Percentiles rank a stretch among this genome's conserved stretches.
Evolutionary conservation across 805 yeast species (phyloP).

Genomic region (Sungouiozyma ichnusensis): DNA sequence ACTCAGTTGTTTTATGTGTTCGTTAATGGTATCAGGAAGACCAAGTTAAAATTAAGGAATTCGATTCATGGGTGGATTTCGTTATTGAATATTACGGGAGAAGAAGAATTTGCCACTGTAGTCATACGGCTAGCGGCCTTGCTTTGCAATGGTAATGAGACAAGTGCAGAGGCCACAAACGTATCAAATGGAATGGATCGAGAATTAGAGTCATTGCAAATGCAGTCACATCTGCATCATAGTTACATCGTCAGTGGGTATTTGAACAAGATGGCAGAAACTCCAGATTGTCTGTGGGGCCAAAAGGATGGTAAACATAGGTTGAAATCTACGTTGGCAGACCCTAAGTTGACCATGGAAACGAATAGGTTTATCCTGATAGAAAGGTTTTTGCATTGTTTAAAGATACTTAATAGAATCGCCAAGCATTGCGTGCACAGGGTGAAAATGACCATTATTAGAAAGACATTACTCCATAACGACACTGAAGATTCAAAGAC

Average conservation of each 20-base stretch:
- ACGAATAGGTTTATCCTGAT: not conserved
- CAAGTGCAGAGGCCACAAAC: constrained; percentile 4
- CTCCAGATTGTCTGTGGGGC: not conserved
- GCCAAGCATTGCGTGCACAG: not conserved
- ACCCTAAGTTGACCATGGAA: not conserved
- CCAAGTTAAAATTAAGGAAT: not conserved
- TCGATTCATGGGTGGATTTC: constrained; percentile 1
- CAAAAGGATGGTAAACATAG: not conserved
- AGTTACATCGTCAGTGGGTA: constrained; percentile 3
- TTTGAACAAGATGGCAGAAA: not conserved
- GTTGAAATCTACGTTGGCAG: not conserved
- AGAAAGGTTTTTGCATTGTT: not conserved
- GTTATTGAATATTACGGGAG: constrained; percentile 17
- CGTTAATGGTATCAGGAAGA: not conserved
- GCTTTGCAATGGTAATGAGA: constrained; percentile 17
- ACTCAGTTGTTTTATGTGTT: not conserved
- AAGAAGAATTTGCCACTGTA: constrained; percentile 20
- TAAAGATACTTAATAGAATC: not conserved
- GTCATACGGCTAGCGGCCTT: constrained; percentile 14
- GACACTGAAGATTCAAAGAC: not conserved
- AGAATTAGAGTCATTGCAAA: constrained; percentile 1
- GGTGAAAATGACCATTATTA: not conserved
- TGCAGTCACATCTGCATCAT: not conserved
- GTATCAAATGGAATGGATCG: not conserved
- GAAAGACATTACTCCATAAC: not conserved